Percentiles rank a stretch among this genome's conserved stretches.
These are phyloP conservation scores for Fusarium neocosmosporiellum DNA, from an alignment of 2,329 filamentous ascomycete species.

Conservation along the genomic window DNA sequence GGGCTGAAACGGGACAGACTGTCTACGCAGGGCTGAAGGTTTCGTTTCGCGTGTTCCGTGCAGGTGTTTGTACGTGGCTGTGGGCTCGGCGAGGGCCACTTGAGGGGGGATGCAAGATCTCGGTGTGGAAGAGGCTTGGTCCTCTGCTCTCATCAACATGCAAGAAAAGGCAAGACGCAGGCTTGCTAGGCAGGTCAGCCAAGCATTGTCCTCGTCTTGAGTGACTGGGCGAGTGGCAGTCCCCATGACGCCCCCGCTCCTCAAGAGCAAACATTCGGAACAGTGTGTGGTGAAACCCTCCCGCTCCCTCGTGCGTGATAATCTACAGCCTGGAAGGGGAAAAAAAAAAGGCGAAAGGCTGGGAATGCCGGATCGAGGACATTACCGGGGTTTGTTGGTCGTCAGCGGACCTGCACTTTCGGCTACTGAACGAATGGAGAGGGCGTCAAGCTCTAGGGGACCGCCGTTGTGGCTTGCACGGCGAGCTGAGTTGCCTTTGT, in stretches of 20 bases:
- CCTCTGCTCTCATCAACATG: background rate
- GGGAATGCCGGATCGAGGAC: conserved; percentile 5
- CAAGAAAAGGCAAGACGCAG: conserved; percentile 1
- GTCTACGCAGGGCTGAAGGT: conserved; percentile 28
- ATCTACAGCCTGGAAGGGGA: background rate
- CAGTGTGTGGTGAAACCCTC: background rate
- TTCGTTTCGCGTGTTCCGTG: conserved; percentile 6
- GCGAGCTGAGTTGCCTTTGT: background rate
- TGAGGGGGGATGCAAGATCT: conserved; percentile 3
- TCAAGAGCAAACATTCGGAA: conserved; percentile 1
- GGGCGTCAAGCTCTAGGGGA: conserved; percentile 25
- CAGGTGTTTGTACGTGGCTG: conserved; percentile 7
- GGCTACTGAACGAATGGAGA: conserved; percentile 28
- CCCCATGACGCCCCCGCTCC: background rate
- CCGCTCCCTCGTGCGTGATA: background rate
- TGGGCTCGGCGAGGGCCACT: background rate
- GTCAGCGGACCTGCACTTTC: conserved; percentile 23
- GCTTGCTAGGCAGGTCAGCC: background rate
- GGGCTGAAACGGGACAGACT: conserved; percentile 9
- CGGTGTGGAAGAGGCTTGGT: background rate
- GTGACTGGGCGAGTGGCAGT: background rate
- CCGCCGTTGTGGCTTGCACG: conserved; percentile 28
- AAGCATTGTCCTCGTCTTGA: conserved; percentile 13
- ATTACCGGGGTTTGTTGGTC: conserved; percentile 23
- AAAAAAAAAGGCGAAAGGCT: background rate